Conservation (phyloP, 179 eudicot genomes). For the Spinacia oleracea region DNA sequence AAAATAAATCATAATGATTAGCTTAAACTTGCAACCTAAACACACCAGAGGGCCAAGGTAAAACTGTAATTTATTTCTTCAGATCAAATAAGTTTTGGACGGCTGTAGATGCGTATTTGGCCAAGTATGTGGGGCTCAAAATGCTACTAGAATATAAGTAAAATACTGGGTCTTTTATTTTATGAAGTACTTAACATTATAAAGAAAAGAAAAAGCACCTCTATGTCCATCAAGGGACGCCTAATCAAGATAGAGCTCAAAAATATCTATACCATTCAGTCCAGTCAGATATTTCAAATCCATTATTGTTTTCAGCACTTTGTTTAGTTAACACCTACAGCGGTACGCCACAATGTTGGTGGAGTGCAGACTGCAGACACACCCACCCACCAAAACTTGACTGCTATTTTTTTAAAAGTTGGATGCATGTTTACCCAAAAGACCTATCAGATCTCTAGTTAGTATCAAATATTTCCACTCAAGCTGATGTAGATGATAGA, state of each 20-base stretch:
- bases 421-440: not conserved
- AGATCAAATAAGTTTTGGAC: not conserved
- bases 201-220: not conserved
- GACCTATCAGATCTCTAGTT: not conserved
- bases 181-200: too few relatives aligned
- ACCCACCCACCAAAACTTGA: not conserved
- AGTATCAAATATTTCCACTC: too few relatives aligned
- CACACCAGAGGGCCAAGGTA: not conserved
- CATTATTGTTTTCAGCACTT: not conserved
- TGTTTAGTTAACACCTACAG: not conserved
- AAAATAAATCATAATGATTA: not conserved
- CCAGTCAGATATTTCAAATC: not conserved
- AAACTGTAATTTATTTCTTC: not conserved
- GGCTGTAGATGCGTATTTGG: not conserved
- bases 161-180: not conserved
- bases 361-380: not conserved
- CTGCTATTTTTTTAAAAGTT: not conserved
- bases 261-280: not conserved
- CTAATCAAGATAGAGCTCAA: not conserved
- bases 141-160: not conserved
- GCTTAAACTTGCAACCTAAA: not conserved
- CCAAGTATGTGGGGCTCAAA: not conserved
- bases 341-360: not conserved
- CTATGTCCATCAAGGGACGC: not conserved
- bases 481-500: too few relatives aligned